These are phyloP conservation scores for Brassica napus DNA, from an alignment of 345 rosid genomes.

Conservation along the genomic window Da-Ae NC_063445.1:54941001-54941500, in stretches of 20 bases:
- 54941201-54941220: slow-evolving; percentile 70
- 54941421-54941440: neutral
- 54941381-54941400: neutral
- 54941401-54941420: neutral
- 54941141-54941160: neutral
- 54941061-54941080: neutral
- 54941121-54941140: neutral
- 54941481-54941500: neutral
- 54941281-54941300: slow-evolving; percentile 39
- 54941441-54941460: neutral
- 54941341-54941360: slow-evolving; percentile 17
- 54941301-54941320: neutral
- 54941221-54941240: slow-evolving; percentile 76
- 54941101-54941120: neutral
- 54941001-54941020: slow-evolving; percentile 7
- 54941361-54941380: slow-evolving; percentile 15
- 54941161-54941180: neutral
- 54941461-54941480: neutral
- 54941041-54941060: neutral
- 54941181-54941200: slow-evolving; percentile 55
- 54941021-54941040: neutral
- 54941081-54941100: slow-evolving; percentile 3
- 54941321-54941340: neutral
- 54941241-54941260: slow-evolving; percentile 70
- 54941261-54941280: slow-evolving; percentile 49